Evolutionary conservation across 768 basidiomycete species (phyloP).

Genomic region (Macrocybe gigantea): DNA sequence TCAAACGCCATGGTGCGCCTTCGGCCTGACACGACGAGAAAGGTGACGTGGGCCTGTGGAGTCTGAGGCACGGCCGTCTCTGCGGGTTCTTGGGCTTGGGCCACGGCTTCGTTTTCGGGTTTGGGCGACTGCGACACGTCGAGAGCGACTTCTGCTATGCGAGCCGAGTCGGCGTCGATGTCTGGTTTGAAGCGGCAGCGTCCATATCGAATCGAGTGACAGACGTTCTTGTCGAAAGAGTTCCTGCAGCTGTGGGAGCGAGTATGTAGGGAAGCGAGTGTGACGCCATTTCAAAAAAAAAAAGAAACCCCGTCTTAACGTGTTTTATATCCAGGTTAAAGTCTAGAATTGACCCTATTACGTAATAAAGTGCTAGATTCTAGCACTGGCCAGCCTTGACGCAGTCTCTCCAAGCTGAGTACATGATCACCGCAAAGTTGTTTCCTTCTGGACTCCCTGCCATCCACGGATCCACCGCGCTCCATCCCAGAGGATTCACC

Average conservation of each 20-base stretch:
- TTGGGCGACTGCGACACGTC: neutral
- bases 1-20: constrained; percentile 71
- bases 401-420: constrained; percentile 35
- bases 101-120: neutral
- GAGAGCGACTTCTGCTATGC: no score
- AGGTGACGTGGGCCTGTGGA: constrained; percentile 62
- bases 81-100: neutral
- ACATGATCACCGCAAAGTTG: constrained; percentile 30
- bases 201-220: constrained; percentile 7
- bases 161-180: no score
- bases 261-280: no score
- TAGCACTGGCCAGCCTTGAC: constrained; percentile 11
- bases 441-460: constrained; percentile 34
- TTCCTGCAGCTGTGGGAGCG: no score
- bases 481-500: constrained; percentile 30
- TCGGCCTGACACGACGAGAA: constrained; percentile 65
- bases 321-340: no score
- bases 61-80: constrained; percentile 41
- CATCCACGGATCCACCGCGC: constrained; percentile 23
- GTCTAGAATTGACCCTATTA: no score
- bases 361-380: no score
- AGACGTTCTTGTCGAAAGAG: no score
- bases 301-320: no score
- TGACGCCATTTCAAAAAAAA: no score
- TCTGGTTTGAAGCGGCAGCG: neutral